Percentiles rank a stretch among this genome's conserved stretches.
phyloP scores from a whole-genome alignment of 2,329 filamentous ascomycete genomes.

The Neofusicoccum kwambonambiense region DNA sequence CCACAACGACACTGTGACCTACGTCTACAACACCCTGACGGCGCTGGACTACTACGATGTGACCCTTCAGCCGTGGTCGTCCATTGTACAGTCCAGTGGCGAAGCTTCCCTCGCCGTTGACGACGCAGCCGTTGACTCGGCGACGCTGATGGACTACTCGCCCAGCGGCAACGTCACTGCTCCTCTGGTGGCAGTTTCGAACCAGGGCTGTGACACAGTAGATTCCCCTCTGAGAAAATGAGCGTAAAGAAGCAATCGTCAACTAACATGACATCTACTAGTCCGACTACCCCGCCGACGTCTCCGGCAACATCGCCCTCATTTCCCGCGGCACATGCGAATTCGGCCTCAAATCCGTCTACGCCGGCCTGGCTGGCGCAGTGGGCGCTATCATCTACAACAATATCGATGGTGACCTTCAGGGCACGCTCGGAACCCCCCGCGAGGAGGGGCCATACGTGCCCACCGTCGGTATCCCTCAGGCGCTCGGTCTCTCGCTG shows the following conservation, averaged over 20 bases:
- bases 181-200: slow-evolving; percentile 28
- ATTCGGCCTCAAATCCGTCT: slow-evolving; percentile 66
- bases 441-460: slow-evolving; percentile 51
- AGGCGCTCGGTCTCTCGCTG: slow-evolving; percentile 57
- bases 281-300: slow-evolving; percentile 57
- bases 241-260: neutral
- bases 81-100: slow-evolving; percentile 26
- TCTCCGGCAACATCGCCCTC: slow-evolving; percentile 64
- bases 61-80: slow-evolving; percentile 30
- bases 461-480: slow-evolving; percentile 66
- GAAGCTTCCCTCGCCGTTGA: slow-evolving; percentile 24
- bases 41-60: slow-evolving; percentile 41
- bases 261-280: neutral
- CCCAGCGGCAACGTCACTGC: slow-evolving; percentile 29
- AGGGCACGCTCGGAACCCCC: slow-evolving; percentile 61
- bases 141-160: slow-evolving; percentile 24
- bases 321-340: slow-evolving; percentile 66
- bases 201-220: slow-evolving; percentile 34
- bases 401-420: slow-evolving; percentile 59
- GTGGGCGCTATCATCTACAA: slow-evolving; percentile 71
- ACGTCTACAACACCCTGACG: slow-evolving; percentile 33
- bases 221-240: slow-evolving; percentile 15
- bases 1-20: slow-evolving; percentile 42
- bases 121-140: slow-evolving; percentile 24
- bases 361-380: slow-evolving; percentile 67